phyloP scores from a whole-genome alignment of 2,329 filamentous ascomycete species.

The Fusarium chlamydosporum region DNA sequence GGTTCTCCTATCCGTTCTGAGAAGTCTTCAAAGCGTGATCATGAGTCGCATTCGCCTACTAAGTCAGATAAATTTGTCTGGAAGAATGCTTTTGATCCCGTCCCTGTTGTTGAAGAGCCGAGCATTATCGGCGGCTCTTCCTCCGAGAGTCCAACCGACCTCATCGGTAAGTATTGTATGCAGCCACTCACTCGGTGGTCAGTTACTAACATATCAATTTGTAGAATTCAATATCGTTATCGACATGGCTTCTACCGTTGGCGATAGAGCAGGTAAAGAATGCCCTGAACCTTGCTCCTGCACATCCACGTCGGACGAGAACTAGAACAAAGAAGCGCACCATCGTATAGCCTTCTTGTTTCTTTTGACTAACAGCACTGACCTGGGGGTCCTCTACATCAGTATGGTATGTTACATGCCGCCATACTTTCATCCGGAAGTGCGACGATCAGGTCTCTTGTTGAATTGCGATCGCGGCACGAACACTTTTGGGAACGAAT shows the following conservation, averaged over 20 bases:
- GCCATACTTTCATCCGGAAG: neutral
- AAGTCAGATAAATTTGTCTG: constrained; percentile 29
- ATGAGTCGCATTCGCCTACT: constrained; percentile 9
- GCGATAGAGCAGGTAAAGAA: constrained; percentile 11
- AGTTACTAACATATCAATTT: constrained; percentile 17
- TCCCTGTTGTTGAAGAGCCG: constrained; percentile 56
- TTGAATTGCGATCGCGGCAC: constrained; percentile 8
- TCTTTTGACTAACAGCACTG: neutral
- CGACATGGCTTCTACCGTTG: constrained; percentile 30
- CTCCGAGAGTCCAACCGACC: constrained; percentile 42
- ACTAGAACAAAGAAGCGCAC: constrained; percentile 16
- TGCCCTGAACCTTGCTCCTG: constrained; percentile 22
- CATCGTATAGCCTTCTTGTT: constrained; percentile 4
- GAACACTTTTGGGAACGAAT: constrained; percentile 18
- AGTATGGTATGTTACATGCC: neutral
- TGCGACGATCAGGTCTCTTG: neutral
- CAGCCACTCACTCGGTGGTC: too few relatives aligned
- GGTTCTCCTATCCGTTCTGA: constrained; percentile 26
- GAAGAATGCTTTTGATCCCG: constrained; percentile 44
- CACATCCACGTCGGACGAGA: constrained; percentile 28
- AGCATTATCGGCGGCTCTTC: constrained; percentile 46
- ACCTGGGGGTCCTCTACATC: neutral
- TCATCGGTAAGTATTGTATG: constrained; percentile 51
- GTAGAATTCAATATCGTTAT: constrained; percentile 45
- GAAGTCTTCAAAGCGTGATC: constrained; percentile 15